phyloP scores from a whole-genome alignment of 1,284 basidiomycete species.

The Ustilago shanxiensis region DNA sequence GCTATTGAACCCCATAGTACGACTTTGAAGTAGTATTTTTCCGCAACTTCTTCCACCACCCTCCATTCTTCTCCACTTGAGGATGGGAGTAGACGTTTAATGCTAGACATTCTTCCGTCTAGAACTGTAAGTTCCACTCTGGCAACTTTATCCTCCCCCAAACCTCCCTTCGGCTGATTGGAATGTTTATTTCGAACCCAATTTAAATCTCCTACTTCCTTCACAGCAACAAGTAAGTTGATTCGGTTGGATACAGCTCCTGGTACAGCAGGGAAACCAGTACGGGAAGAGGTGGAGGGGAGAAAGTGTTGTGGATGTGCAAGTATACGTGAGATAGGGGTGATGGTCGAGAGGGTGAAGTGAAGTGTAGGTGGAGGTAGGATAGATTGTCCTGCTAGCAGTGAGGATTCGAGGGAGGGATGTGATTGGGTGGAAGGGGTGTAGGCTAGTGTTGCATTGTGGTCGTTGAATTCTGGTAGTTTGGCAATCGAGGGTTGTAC shows the following conservation, averaged over 20 bases:
- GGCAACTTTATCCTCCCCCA: no score
- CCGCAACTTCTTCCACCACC: conserved; percentile 4
- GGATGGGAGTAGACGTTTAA: background rate
- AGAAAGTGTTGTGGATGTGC: conserved; percentile 23
- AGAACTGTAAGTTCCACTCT: conserved; percentile 27
- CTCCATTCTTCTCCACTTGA: background rate
- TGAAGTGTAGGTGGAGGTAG: conserved; percentile 39
- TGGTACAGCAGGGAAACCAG: background rate
- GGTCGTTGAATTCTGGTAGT: conserved; percentile 26
- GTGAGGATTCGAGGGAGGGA: background rate
- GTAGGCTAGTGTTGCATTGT: conserved; percentile 1
- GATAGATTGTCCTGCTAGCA: conserved; percentile 28
- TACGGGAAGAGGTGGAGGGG: background rate
- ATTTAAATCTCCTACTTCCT: conserved; percentile 21
- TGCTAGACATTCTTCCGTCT: conserved; percentile 22
- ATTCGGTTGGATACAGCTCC: conserved; percentile 10
- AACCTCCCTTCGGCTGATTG: background rate
- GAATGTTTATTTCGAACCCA: conserved; percentile 11
- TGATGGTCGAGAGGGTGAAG: conserved; percentile 22
- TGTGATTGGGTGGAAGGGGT: background rate
- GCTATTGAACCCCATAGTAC: conserved; percentile 30
- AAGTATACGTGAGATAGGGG: conserved; percentile 27
- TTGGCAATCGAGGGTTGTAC: background rate
- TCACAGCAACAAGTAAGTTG: conserved; percentile 39
- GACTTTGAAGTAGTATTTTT: conserved; percentile 25